Conservation (phyloP, 2,329 filamentous ascomycete species). For the Epichloe brachyelytri region DNA sequence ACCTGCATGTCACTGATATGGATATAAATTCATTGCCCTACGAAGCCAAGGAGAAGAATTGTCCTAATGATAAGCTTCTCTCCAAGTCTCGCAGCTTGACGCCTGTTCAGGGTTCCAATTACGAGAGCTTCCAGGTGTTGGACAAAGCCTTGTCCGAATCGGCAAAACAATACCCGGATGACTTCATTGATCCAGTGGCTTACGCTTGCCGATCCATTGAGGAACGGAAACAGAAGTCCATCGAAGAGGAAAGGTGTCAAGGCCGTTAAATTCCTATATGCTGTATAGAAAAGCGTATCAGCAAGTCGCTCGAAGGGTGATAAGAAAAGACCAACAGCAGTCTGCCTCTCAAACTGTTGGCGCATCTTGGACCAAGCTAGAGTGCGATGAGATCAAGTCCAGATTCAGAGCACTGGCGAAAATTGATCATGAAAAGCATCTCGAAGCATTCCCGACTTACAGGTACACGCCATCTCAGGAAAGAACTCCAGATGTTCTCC, state of each 20-base stretch:
- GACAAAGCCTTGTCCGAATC: constrained; percentile 6
- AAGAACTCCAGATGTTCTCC: constrained; percentile 20
- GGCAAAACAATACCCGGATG: background rate
- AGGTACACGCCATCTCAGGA: constrained; percentile 81
- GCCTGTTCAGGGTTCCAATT: background rate
- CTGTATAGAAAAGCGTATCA: constrained; percentile 90
- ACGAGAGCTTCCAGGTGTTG: background rate
- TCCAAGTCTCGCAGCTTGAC: background rate
- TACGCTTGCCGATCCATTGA: constrained; percentile 5
- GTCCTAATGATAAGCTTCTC: background rate
- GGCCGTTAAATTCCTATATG: constrained; percentile 98
- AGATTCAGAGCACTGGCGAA: constrained; percentile 69
- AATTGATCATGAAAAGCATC: constrained; percentile 73
- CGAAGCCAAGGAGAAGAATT: background rate
- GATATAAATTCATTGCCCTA: background rate
- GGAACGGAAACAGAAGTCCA: constrained; percentile 3
- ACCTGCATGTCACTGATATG: background rate
- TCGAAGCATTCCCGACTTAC: constrained; percentile 75
- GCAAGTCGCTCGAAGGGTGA: constrained; percentile 64
- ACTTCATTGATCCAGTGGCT: constrained; percentile 1
- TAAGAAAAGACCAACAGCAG: constrained; percentile 86
- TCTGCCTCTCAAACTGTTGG: constrained; percentile 81
- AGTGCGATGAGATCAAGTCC: constrained; percentile 57
- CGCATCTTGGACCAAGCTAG: constrained; percentile 64
- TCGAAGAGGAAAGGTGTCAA: constrained; percentile 36